Percentiles rank a stretch among this genome's conserved stretches.
Evolutionary conservation across 495 filamentous ascomycete genomes (phyloP).

Genomic region (Aspergillus ellipticus): DNA sequence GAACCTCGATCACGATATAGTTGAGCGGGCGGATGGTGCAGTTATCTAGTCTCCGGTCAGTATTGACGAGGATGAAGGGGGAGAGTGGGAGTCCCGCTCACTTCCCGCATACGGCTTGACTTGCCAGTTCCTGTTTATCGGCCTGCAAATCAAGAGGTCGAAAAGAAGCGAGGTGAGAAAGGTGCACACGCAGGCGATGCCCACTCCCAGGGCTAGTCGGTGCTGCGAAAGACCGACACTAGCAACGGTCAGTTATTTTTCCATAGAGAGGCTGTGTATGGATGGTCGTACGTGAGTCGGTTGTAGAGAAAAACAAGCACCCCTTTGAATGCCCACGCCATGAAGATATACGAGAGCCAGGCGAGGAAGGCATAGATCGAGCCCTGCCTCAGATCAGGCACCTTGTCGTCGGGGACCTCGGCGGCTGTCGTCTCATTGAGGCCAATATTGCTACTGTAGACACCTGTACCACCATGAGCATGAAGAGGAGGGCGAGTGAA

Average conservation of each 20-base stretch:
- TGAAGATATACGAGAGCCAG: constrained; percentile 44
- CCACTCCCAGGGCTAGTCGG: constrained; percentile 1
- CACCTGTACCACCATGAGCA: neutral
- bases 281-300: constrained; percentile 40
- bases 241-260: neutral
- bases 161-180: constrained; percentile 41
- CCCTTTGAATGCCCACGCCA: constrained; percentile 48
- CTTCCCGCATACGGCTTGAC: constrained; percentile 43
- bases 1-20: constrained; percentile 15
- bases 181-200: constrained; percentile 29
- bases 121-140: constrained; percentile 44
- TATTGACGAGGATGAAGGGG: neutral
- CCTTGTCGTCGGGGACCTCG: constrained; percentile 5
- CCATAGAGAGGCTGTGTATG: neutral
- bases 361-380: constrained; percentile 19
- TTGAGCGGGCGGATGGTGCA: constrained; percentile 15
- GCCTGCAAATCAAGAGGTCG: constrained; percentile 38
- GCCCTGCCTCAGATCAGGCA: neutral
- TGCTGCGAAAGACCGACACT: constrained; percentile 17
- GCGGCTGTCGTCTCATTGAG: constrained; percentile 8
- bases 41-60: constrained; percentile 6
- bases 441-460: constrained; percentile 13
- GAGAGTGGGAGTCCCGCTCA: constrained; percentile 1
- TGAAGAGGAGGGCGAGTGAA: neutral
- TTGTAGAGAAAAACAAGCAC: constrained; percentile 47